Conservation (phyloP, 345 rosid genomes). For the Microthlaspi erraticum region DNA sequence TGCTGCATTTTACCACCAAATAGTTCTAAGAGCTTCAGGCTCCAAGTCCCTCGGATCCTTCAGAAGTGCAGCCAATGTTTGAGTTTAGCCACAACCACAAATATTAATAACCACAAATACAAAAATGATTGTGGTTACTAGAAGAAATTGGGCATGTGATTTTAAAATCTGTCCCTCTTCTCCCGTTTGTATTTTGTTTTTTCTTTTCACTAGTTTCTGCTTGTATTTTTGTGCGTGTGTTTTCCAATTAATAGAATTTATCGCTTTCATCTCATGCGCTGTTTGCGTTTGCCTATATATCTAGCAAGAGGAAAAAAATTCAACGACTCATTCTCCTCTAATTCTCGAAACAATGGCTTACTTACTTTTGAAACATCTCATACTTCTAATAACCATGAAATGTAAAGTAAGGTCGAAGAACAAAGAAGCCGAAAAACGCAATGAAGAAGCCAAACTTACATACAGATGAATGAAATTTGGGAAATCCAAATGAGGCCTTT, state of each 20-base stretch:
- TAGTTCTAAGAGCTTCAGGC: conserved; percentile 76
- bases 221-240: conserved; percentile 20
- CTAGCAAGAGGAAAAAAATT: neutral
- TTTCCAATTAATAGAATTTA: neutral
- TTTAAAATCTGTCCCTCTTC: conserved; percentile 14
- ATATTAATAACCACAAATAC: too few species aligned
- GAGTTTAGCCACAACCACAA: conserved; percentile 22
- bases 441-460: too few species aligned
- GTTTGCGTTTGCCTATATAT: neutral
- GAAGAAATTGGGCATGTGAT: neutral
- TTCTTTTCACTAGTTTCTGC: neutral
- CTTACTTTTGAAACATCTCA: neutral
- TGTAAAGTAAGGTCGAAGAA: too few species aligned
- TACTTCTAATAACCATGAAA: too few species aligned
- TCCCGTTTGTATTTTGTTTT: neutral
- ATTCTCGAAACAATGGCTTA: neutral
- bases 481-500: too few species aligned
- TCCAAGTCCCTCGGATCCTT: conserved; percentile 84
- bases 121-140: neutral
- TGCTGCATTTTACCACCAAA: conserved; percentile 87
- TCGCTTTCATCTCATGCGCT: neutral
- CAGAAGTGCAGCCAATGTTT: conserved; percentile 68
- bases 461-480: too few species aligned
- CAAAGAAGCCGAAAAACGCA: too few species aligned
- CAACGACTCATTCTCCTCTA: neutral